Evolutionary conservation across 257 asterid genomes (phyloP).

Genomic region (Solanum sparsipilum): DNA sequence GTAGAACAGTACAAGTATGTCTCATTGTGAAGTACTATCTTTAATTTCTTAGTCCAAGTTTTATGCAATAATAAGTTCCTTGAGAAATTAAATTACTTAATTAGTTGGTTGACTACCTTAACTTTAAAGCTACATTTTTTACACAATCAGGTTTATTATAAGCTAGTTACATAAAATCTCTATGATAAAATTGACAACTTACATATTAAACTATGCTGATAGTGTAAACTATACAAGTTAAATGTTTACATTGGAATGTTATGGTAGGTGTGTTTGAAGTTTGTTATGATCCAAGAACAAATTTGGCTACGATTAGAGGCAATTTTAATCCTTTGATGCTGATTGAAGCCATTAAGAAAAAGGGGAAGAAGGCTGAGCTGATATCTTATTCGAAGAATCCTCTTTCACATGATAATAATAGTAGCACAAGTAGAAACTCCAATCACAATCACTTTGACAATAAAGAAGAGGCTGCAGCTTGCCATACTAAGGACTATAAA

Average conservation of each 20-base stretch:
- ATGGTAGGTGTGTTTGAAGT: background rate
- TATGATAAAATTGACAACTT: background rate
- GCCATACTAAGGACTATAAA: background rate
- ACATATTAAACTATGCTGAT: background rate
- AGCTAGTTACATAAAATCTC: background rate
- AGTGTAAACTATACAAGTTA: background rate
- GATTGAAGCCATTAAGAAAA: background rate
- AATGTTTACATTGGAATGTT: background rate
- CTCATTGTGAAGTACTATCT: background rate
- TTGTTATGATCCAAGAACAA: background rate
- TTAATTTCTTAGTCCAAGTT: background rate
- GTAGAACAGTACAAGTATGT: background rate
- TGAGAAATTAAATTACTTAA: no score
- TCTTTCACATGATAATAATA: background rate
- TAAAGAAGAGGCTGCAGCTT: background rate
- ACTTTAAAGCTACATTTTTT: background rate
- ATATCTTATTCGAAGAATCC: conserved; percentile 3
- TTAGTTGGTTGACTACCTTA: no score
- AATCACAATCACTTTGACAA: background rate
- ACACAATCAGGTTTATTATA: background rate
- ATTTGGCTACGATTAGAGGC: background rate
- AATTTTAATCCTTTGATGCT: background rate
- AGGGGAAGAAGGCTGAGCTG: conserved; percentile 1
- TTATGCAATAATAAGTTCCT: background rate
- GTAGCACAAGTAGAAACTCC: background rate